phyloP scores from a whole-genome alignment of 73 alveolate genomes.

The Paramecium primaurelia region DNA sequence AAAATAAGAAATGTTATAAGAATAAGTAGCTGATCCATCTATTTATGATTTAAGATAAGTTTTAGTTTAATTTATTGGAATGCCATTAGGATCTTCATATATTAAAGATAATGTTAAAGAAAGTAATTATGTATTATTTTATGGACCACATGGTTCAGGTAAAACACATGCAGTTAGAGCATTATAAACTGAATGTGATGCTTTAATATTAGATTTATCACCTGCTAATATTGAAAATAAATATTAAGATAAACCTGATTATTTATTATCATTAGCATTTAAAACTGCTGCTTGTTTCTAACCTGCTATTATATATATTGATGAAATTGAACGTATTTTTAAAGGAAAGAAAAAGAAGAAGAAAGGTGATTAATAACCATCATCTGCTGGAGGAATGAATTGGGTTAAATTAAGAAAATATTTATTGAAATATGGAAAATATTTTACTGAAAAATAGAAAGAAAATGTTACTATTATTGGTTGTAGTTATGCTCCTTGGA shows the following conservation, averaged over 20 bases:
- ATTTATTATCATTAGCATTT: constrained; percentile 76
- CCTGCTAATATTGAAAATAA: constrained; percentile 66
- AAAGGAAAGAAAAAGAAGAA: constrained; percentile 70
- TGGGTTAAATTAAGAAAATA: constrained; percentile 61
- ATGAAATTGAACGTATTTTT: constrained; percentile 86
- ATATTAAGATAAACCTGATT: constrained; percentile 72
- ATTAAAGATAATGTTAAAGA: constrained; percentile 53
- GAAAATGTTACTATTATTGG: constrained; percentile 80
- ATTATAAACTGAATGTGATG: constrained; percentile 49
- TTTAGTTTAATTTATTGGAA: constrained; percentile 47
- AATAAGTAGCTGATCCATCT: constrained; percentile 59
- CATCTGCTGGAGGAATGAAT: constrained; percentile 52
- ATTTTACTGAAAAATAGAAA: constrained; percentile 61
- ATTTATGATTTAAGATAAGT: constrained; percentile 55
- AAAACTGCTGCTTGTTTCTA: constrained; percentile 82
- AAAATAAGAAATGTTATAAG: constrained; percentile 48
- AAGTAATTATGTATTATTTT: constrained; percentile 45
- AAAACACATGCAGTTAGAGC: constrained; percentile 64
- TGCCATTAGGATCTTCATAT: constrained; percentile 59
- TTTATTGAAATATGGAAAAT: constrained; percentile 64
- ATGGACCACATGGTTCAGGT: constrained; percentile 66
- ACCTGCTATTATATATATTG: constrained; percentile 86
- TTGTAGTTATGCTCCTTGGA: constrained; percentile 81
- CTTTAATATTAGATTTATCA: constrained; percentile 80
- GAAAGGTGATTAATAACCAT: constrained; percentile 63